Conservation (phyloP, 2,329 filamentous ascomycete species). For the Diatrype stigma region DNA sequence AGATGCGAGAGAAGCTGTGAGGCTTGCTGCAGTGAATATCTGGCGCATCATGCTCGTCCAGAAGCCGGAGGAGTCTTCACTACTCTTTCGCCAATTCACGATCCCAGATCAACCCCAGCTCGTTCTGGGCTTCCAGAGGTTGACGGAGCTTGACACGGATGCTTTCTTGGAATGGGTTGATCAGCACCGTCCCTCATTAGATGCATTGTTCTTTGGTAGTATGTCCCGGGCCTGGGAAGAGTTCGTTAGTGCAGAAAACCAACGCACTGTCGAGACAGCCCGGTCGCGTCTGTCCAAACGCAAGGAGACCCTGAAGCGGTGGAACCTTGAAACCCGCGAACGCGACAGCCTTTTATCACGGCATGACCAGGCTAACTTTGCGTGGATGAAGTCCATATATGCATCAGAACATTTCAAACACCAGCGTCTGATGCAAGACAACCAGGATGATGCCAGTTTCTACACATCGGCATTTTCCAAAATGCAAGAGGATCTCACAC, state of each 20-base stretch:
- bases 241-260: slow-evolving; percentile 80
- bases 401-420: slow-evolving; percentile 88
- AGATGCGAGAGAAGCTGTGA: slow-evolving; percentile 62
- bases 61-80: slow-evolving; percentile 76
- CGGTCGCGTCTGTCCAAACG: slow-evolving; percentile 67
- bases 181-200: slow-evolving; percentile 71
- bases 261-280: slow-evolving; percentile 70
- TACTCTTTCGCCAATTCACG: slow-evolving; percentile 69
- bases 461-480: slow-evolving; percentile 71
- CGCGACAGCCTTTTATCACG: slow-evolving; percentile 69
- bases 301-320: slow-evolving; percentile 75
- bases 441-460: slow-evolving; percentile 83
- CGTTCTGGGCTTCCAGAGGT: slow-evolving; percentile 71
- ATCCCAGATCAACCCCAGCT: slow-evolving; percentile 67
- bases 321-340: slow-evolving; percentile 66
- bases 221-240: slow-evolving; percentile 83
- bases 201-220: slow-evolving; percentile 75
- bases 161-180: slow-evolving; percentile 87
- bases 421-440: slow-evolving; percentile 83
- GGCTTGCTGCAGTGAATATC: slow-evolving; percentile 73
- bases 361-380: slow-evolving; percentile 82
- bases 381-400: slow-evolving; percentile 96
- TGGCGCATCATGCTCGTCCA: slow-evolving; percentile 93
- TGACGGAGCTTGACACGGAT: slow-evolving; percentile 85
- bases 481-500: slow-evolving; percentile 72